Evolutionary conservation across 1,139 yeast genomes (phyloP).

Genomic region (Suhomyces atakaporum): DNA sequence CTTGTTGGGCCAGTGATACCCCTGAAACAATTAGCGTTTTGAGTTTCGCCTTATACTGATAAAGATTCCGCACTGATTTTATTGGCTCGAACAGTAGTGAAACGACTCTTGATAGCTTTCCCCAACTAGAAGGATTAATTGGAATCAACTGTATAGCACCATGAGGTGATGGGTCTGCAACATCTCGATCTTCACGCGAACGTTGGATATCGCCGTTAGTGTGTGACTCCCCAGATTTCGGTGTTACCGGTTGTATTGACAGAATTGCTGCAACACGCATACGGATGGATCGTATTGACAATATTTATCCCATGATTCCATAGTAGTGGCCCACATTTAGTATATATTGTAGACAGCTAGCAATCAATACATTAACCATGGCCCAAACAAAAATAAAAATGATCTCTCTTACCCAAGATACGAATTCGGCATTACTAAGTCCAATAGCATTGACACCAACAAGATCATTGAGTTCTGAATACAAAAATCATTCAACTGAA

Average conservation of each 20-base stretch:
- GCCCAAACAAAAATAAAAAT: slow-evolving; percentile 6
- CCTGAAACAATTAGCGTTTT: too few species aligned
- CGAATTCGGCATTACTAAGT: neutral
- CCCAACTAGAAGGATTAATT: too few species aligned
- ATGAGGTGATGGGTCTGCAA: too few species aligned
- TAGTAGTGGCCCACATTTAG: neutral
- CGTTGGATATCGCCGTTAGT: neutral
- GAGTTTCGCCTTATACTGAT: too few species aligned
- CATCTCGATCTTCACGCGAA: too few species aligned
- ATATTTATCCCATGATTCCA: neutral
- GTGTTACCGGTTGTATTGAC: neutral
- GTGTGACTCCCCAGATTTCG: neutral
- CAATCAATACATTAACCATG: slow-evolving; percentile 1
- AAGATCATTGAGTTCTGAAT: neutral
- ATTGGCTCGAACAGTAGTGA: too few species aligned
- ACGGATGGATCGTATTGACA: neutral
- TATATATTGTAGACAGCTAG: neutral
- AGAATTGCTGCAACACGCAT: neutral
- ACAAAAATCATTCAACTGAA: slow-evolving; percentile 3
- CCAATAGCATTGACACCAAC: neutral
- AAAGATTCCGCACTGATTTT: too few species aligned
- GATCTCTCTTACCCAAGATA: slow-evolving; percentile 4
- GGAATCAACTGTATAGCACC: too few species aligned
- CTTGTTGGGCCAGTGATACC: neutral
- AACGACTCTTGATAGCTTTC: too few species aligned